Percentiles rank a stretch among this genome's conserved stretches.
These are phyloP conservation scores for Entonaema liquescens DNA, from an alignment of 495 filamentous ascomycete species.

Conservation along the genomic window DNA sequence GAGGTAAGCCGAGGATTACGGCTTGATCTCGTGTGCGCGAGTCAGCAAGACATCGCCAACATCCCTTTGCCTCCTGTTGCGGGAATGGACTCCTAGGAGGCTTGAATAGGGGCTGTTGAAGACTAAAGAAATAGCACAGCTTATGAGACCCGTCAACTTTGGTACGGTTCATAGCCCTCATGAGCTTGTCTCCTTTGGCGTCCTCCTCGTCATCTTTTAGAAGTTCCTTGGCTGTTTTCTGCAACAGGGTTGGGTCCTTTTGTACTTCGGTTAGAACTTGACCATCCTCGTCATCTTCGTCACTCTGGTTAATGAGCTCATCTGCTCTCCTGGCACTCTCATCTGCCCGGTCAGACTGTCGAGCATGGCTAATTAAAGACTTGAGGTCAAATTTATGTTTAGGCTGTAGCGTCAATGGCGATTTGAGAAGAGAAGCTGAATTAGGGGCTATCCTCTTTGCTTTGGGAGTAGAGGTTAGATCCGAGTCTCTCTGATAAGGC, in stretches of 20 bases:
- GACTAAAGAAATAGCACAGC: conserved; percentile 74
- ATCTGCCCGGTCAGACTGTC: conserved; percentile 65
- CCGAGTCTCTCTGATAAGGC: conserved; percentile 36
- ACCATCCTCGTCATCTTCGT: conserved; percentile 31
- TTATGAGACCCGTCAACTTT: conserved; percentile 70
- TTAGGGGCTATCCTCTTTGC: conserved; percentile 51
- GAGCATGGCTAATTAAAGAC: conserved; percentile 66
- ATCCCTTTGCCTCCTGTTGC: conserved; percentile 39
- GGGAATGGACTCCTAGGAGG: conserved; percentile 47
- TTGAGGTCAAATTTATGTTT: conserved; percentile 76
- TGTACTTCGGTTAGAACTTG: conserved; percentile 32
- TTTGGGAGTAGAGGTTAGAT: conserved; percentile 46
- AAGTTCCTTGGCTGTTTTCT: conserved; percentile 52
- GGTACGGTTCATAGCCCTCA: conserved; percentile 77
- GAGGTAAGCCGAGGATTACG: conserved; percentile 73
- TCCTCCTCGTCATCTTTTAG: conserved; percentile 64
- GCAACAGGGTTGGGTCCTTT: conserved; percentile 37
- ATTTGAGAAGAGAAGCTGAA: conserved; percentile 45
- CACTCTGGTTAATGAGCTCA: conserved; percentile 38
- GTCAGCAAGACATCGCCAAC: conserved; percentile 55
- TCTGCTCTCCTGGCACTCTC: conserved; percentile 53
- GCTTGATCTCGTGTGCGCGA: conserved; percentile 64
- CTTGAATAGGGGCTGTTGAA: conserved; percentile 32
- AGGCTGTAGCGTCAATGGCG: conserved; percentile 57
- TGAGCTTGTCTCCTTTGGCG: conserved; percentile 63